Percentiles rank a stretch among this genome's conserved stretches.
phyloP scores from a whole-genome alignment of 2,329 filamentous ascomycete genomes.

The Torrubiella hemipterigena region DNA sequence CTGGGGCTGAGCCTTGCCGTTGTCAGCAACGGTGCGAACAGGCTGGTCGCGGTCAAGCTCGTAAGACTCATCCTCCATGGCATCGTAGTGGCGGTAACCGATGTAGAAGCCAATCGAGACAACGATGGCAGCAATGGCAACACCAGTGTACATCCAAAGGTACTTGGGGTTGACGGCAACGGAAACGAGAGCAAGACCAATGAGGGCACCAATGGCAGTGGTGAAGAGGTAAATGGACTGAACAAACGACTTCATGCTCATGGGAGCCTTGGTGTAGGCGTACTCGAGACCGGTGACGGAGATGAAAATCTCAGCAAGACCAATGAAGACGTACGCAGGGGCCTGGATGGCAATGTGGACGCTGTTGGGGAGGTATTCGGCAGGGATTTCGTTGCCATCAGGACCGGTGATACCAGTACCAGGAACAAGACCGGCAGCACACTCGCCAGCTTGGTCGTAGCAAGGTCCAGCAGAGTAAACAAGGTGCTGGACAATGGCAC shows the following conservation, averaged over 20 bases:
- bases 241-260: conserved; percentile 53
- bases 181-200: conserved; percentile 51
- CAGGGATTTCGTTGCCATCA: no score
- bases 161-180: conserved; percentile 50
- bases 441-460: conserved; percentile 29
- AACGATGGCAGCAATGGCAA: conserved; percentile 35
- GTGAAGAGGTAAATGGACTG: conserved; percentile 49
- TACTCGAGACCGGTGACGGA: conserved; percentile 62
- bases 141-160: conserved; percentile 52
- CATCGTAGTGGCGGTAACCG: conserved; percentile 25
- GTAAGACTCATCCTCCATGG: conserved; percentile 24
- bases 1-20: no score
- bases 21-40: no score
- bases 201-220: conserved; percentile 42
- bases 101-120: conserved; percentile 41
- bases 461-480: conserved; percentile 44
- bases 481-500: conserved; percentile 45
- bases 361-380: conserved; percentile 19
- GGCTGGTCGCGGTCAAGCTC: conserved; percentile 23
- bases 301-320: conserved; percentile 48
- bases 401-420: conserved; percentile 20
- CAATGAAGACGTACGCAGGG: conserved; percentile 45
- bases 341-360: conserved; percentile 43
- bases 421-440: conserved; percentile 19
- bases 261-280: conserved; percentile 61